Conservation (phyloP, 108 stramenopile genomes). For the Schizochytrium sp. region DNA sequence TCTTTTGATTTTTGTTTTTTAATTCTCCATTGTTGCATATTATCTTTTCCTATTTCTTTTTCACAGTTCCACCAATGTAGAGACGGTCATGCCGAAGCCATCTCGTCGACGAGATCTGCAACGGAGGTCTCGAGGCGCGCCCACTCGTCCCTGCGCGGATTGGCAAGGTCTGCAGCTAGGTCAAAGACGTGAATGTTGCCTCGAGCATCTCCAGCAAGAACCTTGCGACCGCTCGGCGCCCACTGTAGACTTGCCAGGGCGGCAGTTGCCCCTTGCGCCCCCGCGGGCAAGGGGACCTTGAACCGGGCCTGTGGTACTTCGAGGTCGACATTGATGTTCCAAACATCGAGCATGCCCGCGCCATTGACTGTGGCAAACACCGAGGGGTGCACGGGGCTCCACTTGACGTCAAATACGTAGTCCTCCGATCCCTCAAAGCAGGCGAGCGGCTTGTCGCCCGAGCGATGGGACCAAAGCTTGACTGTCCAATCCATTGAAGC, state of each 20-base stretch:
- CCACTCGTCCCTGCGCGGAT: slow-evolving; percentile 1
- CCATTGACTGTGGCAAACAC: slow-evolving; percentile 20
- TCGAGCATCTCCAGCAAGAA: slow-evolving; percentile 6
- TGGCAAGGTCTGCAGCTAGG: not conserved
- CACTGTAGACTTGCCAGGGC: not conserved
- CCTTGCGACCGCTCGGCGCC: not conserved
- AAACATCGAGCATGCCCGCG: slow-evolving; percentile 11
- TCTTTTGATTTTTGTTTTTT: not conserved
- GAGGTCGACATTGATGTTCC: slow-evolving; percentile 19
- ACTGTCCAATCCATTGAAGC: slow-evolving; percentile 36
- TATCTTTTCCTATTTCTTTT: not conserved
- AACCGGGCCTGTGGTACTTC: not conserved
- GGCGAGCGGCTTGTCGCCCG: not conserved
- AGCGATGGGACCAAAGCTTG: slow-evolving; percentile 25
- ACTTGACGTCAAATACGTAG: slow-evolving; percentile 26
- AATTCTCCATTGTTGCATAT: not conserved
- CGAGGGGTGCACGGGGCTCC: slow-evolving; percentile 29
- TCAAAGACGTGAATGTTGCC: slow-evolving; percentile 17
- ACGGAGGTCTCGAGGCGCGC: not conserved
- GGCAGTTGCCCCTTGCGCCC: not conserved
- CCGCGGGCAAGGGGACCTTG: not conserved
- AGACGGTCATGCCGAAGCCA: no score
- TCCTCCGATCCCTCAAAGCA: slow-evolving; percentile 5
- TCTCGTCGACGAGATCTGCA: not conserved
- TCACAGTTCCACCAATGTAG: not conserved